phyloP scores from a whole-genome alignment of 2,329 filamentous ascomycete genomes.

The Paracorniculantispora psalliotae region DNA sequence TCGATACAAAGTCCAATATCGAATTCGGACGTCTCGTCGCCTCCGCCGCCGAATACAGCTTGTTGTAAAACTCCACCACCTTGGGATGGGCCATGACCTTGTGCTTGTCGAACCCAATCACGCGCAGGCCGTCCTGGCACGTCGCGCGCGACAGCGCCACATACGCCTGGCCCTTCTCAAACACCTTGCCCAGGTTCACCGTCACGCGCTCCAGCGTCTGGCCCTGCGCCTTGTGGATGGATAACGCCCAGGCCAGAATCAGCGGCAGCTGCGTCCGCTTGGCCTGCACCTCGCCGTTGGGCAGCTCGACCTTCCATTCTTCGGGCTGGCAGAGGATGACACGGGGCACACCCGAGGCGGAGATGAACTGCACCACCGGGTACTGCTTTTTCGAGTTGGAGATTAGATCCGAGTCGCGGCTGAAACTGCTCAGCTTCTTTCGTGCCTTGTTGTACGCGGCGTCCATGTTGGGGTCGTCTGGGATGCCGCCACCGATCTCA shows the following conservation, averaged over 20 bases:
- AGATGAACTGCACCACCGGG: conserved; percentile 79
- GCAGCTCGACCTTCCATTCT: conserved; percentile 95
- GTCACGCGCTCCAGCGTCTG: conserved; percentile 92
- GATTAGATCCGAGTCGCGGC: conserved; percentile 36
- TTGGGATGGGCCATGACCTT: conserved; percentile 93
- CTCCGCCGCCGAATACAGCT: conserved; percentile 69
- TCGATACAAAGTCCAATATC: conserved; percentile 37
- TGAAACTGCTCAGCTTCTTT: conserved; percentile 53
- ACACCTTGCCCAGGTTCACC: conserved; percentile 85
- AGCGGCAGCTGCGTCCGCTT: conserved; percentile 78
- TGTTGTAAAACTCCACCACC: conserved; percentile 80
- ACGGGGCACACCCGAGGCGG: conserved; percentile 62
- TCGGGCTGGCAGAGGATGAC: conserved; percentile 76
- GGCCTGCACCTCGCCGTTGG: conserved; percentile 88
- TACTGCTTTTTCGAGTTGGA: conserved; percentile 53
- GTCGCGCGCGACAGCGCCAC: conserved; percentile 93
- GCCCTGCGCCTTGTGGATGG: conserved; percentile 96
- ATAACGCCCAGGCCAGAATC: conserved; percentile 93
- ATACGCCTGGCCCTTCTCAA: conserved; percentile 97
- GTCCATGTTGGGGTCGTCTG: conserved; percentile 37
- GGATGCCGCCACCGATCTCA: conserved; percentile 35
- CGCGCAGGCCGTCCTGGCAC: conserved; percentile 78
- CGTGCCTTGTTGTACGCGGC: conserved; percentile 44
- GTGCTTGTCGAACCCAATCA: conserved; percentile 77
- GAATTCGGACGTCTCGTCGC: conserved; percentile 29